Evolutionary conservation across 1,284 basidiomycete species (phyloP), one percentile per base, ranked within the genome.

Genomic region (Trichosporon coremiiforme): DNA sequence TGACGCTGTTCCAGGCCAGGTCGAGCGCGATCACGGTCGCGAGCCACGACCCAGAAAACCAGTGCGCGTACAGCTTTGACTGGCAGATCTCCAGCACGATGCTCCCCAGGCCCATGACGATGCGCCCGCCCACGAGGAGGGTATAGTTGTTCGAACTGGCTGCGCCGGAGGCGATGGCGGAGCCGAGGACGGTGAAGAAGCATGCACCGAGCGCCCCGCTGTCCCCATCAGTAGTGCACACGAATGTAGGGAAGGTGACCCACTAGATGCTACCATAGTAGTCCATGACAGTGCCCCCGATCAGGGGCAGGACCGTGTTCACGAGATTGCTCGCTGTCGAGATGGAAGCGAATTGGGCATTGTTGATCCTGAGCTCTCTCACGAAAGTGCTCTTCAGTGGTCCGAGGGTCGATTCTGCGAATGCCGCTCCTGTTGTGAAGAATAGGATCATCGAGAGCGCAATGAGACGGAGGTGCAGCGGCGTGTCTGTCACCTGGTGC

Each of bases 221-320:
- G 25, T 25, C 25, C 25, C 25, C 25, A 25, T 25, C 25, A 25
- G 25, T 25, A 25, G 25, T 25, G 25, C 25, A 25, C 25, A 25
- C 25, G 25, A 25, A 25, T 25, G 25, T 25, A 25, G 25, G 71
- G 79, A 80, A 53, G 76, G 53, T 50, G 35, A 25, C 63, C 13
- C 33, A 65, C 66, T 78, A 76, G 0, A 77, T 75, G 0, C 74
- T 74, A 7, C 81, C 84, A 70, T 80, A 84, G 68, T 83, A 83
- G 74, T 85, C 85, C 75, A 85, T 84, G 12, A 79, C 75, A 36
- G 84, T 76, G 38, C 85, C 85, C 2, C 82, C 81, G 22, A 86
- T 78, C 67, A 85, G 78, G 1, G 85, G 85, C 8, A 85, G 73
- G 25, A 85, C 72, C 1, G 82, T 82, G 70, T 85, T 85, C 73